Base-by-base conservation (phyloP, 2,329 filamentous ascomycete species). In the Aschersonia sp. region DNA sequence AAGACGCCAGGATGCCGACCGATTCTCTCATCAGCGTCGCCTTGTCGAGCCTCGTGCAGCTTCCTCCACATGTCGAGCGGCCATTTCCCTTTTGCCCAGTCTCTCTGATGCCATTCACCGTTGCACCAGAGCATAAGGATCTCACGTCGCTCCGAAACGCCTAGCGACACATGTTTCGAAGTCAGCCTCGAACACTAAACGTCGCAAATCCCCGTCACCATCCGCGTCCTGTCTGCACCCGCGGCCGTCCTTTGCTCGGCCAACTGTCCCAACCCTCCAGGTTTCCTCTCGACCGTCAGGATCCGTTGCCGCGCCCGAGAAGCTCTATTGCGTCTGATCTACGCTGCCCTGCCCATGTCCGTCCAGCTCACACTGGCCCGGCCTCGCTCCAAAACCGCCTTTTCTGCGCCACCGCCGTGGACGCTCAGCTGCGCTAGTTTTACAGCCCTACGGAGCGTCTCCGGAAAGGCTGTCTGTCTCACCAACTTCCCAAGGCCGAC, bases 111-210 rank as follows among this genome's bases (percentile, higher is more conserved):
- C 22, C 35, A 37, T 12, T 37, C 35, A 12, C 12, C 35, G 35
- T 12, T 37, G 35, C 35, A 37, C 35, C 8, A 37, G 8, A 37
- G 35, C 35, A 9, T 37, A 8, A 37, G 35, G 35, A 37, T 37
- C 12, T 12, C 5, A 8, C 35, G 8, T 12, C 8, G 35, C 35
- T 4, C 35, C 8, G 12, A 37, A 37, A 8, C 47, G 30, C 10
- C 42, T 22, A 40, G 32, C 47, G 30, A 48, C 29, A 45, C 44
- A 32, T 32, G 47, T 51, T 49, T 48, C 43, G 37, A 43, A 45
- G 48, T 41, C 40, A 45, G 40, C 45, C 52, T 53, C 52, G 48
- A 45, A 51, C 52, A 48, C 47, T 50, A 43, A 47, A 44, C 45
- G 53, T 54, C 50, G 48, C 53, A 51, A 40, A 35, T 50, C 47